These are phyloP conservation scores for Globisporangium splendens DNA, from an alignment of 352 stramenopile genomes.

Conservation along the genomic window DNA sequence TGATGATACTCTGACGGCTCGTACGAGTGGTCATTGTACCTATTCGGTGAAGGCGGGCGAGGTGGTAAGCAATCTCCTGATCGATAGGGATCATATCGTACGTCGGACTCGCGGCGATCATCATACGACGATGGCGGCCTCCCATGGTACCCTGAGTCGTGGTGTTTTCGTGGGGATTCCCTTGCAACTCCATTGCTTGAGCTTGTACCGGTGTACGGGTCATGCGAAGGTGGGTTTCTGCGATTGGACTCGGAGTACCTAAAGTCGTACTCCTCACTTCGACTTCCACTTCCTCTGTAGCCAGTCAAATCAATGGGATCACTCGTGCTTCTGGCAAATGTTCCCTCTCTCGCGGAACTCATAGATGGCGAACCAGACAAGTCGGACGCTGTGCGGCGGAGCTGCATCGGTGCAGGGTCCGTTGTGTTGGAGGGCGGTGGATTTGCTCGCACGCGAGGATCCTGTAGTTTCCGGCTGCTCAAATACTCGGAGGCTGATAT, in stretches of 20 bases:
- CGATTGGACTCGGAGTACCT: too few relatives aligned
- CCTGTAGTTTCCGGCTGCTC: conserved; percentile 12
- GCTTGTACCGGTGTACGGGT: too few relatives aligned
- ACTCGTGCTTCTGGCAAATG: conserved; percentile 15
- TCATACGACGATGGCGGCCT: too few relatives aligned
- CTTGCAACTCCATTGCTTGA: too few relatives aligned
- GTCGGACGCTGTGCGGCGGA: conserved; percentile 4
- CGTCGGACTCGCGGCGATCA: conserved; percentile 12
- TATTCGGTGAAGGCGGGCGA: conserved; percentile 12
- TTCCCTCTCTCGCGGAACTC: neutral
- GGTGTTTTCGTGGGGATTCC: too few relatives aligned
- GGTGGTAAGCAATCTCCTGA: conserved; percentile 13
- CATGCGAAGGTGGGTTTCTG: too few relatives aligned
- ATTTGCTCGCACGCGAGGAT: conserved; percentile 1
- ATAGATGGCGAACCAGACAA: neutral
- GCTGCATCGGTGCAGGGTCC: neutral
- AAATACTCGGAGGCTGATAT: conserved; percentile 15
- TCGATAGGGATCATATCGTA: conserved; percentile 10
- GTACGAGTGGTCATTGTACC: conserved; percentile 17
- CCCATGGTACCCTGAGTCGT: too few relatives aligned
- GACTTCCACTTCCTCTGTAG: conserved; percentile 10
- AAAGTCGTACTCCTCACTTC: conserved; percentile 8
- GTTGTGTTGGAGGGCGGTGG: neutral
- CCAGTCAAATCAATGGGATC: conserved; percentile 11
- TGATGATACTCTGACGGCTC: conserved; percentile 18